These are phyloP conservation scores for Metarhizium guizhouense DNA, from an alignment of 2,329 filamentous ascomycete species.

Conservation along the genomic window DNA sequence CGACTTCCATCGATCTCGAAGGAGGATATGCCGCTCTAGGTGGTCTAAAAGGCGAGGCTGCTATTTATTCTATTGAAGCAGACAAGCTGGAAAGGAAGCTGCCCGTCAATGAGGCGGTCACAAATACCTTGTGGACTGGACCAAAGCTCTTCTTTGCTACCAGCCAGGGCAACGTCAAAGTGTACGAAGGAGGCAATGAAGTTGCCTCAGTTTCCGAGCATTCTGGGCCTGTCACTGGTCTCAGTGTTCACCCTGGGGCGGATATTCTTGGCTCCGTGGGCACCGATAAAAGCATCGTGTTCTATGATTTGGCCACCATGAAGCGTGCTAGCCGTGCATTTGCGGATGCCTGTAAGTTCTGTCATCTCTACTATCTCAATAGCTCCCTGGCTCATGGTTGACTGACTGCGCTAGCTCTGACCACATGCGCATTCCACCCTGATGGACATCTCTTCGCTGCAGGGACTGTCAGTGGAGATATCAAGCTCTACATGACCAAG, in stretches of 20 bases:
- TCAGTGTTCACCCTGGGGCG: conserved; percentile 76
- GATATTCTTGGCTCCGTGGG: conserved; percentile 81
- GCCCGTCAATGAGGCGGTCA: conserved; percentile 59
- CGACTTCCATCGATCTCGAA: conserved; percentile 39
- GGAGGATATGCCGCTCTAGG: conserved; percentile 64
- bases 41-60: conserved; percentile 64
- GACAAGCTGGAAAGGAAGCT: conserved; percentile 60
- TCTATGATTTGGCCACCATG: conserved; percentile 69
- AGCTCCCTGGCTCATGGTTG: neutral
- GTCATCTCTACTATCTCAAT: neutral
- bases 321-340: conserved; percentile 70
- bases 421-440: conserved; percentile 80
- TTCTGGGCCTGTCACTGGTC: conserved; percentile 66
- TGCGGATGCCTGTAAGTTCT: conserved; percentile 63
- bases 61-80: conserved; percentile 64
- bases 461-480: conserved; percentile 68
- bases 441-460: conserved; percentile 91
- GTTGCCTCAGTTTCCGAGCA: conserved; percentile 68
- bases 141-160: conserved; percentile 65
- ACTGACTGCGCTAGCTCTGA: conserved; percentile 47
- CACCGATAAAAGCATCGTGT: conserved; percentile 81
- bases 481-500: conserved; percentile 85
- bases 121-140: conserved; percentile 54
- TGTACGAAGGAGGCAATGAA: conserved; percentile 65
- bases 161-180: conserved; percentile 67